Conservation (phyloP, 1,139 yeast genomes). For the Trichomonascaceae sp. region DNA sequence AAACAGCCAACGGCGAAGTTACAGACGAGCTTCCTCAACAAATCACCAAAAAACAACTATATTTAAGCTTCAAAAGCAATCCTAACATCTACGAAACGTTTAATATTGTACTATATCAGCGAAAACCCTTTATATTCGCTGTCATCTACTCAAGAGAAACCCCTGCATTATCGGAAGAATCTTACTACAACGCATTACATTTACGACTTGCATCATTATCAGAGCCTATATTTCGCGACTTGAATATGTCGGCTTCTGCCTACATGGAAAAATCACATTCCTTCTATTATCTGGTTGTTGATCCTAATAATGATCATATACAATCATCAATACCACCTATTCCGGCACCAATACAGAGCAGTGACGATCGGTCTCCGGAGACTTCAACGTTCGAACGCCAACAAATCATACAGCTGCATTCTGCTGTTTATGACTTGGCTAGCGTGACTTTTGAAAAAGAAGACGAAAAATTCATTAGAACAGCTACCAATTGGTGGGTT, state of each 20-base stretch:
- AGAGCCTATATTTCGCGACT: slow-evolving; percentile 26
- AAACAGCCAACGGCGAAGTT: neutral
- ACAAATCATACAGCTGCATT: slow-evolving; percentile 27
- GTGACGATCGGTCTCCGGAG: slow-evolving; percentile 15
- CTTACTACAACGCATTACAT: slow-evolving; percentile 23
- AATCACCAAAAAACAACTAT: neutral
- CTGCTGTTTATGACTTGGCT: slow-evolving; percentile 19
- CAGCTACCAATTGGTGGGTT: slow-evolving; percentile 29
- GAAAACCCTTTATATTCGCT: slow-evolving; percentile 26
- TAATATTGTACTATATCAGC: slow-evolving; percentile 23
- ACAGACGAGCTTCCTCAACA: neutral
- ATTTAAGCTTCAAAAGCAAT: neutral
- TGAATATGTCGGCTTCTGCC: slow-evolving; percentile 11
- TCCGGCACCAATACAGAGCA: slow-evolving; percentile 19
- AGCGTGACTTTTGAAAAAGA: slow-evolving; percentile 16
- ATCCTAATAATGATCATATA: slow-evolving; percentile 15
- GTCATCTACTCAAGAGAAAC: slow-evolving; percentile 19
- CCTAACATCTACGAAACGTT: slow-evolving; percentile 1
- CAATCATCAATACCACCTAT: slow-evolving; percentile 25
- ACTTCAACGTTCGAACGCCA: slow-evolving; percentile 15
- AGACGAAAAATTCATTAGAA: slow-evolving; percentile 26
- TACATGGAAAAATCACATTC: slow-evolving; percentile 12
- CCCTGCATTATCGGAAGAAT: slow-evolving; percentile 12
- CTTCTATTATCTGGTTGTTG: slow-evolving; percentile 24
- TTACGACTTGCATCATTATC: slow-evolving; percentile 26